A percentile compares a stretch with the other conserved stretches of the same genome.
These are phyloP conservation scores for Mortierella sp. DNA, from an alignment of 371 early-diverging fungal genomes.

Conservation along the genomic window DNA sequence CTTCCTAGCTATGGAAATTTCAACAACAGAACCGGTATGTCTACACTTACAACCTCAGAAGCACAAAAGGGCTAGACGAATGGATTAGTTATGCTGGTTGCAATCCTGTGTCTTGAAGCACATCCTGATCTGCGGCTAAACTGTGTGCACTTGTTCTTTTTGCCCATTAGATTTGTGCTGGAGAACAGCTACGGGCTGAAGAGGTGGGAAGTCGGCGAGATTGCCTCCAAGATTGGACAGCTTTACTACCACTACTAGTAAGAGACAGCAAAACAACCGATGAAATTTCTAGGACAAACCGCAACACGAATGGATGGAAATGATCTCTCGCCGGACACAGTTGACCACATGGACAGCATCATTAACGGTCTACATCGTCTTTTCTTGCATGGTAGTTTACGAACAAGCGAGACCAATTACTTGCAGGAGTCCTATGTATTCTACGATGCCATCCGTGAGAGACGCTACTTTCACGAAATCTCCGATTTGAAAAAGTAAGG, in stretches of 20 bases:
- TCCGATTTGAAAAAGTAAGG: slow-evolving; percentile 87
- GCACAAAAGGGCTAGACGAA: neutral
- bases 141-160: neutral
- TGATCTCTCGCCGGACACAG: neutral
- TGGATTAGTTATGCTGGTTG: neutral
- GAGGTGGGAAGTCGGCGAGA: slow-evolving; percentile 98
- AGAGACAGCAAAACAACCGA: slow-evolving; percentile 22
- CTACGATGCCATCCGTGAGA: slow-evolving; percentile 95
- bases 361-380: neutral
- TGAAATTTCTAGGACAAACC: slow-evolving; percentile 20
- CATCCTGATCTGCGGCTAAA: slow-evolving; percentile 5
- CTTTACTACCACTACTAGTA: slow-evolving; percentile 91
- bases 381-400: slow-evolving; percentile 64
- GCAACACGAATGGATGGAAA: neutral
- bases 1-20: slow-evolving; percentile 89
- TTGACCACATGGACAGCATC: neutral
- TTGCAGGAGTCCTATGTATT: slow-evolving; percentile 94
- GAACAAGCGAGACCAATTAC: slow-evolving; percentile 97
- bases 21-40: slow-evolving; percentile 90
- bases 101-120: neutral
- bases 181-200: slow-evolving; percentile 95
- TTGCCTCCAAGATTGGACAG: slow-evolving; percentile 98
- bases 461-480: slow-evolving; percentile 95
- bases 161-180: slow-evolving; percentile 72
- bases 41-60: neutral